These are phyloP conservation scores for Mitragyna speciosa DNA, from an alignment of 257 asterid species.

Conservation along the genomic window DNA sequence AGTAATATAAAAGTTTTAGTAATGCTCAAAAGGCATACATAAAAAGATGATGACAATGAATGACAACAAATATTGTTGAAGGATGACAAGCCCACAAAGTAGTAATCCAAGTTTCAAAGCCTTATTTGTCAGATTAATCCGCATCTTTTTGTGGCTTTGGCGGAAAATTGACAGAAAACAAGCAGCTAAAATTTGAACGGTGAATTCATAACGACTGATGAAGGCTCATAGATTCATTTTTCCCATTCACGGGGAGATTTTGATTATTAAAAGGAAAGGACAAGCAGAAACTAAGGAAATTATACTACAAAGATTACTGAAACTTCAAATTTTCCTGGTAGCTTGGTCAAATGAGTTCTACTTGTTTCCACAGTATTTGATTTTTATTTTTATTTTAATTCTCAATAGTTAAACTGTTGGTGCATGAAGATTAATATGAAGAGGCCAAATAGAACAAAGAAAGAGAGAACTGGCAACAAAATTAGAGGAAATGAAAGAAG, in stretches of 20 bases:
- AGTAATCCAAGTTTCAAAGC: no score
- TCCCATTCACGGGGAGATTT: neutral
- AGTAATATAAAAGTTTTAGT: no score
- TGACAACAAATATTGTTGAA: neutral
- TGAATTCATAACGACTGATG: neutral
- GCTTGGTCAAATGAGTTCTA: neutral
- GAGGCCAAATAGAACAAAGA: neutral
- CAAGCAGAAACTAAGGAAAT: neutral
- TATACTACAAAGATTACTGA: neutral
- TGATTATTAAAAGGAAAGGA: neutral
- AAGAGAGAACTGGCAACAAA: neutral
- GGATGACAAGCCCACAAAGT: neutral
- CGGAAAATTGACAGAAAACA: neutral
- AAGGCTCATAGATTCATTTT: neutral
- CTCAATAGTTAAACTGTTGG: neutral
- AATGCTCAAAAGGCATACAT: neutral
- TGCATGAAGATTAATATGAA: neutral
- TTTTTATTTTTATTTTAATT: no score
- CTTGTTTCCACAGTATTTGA: neutral
- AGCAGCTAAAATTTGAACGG: neutral
- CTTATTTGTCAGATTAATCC: no score
- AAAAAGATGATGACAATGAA: neutral
- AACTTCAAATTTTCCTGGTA: neutral
- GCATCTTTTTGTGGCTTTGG: neutral
- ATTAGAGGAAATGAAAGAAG: neutral